Percentiles rank a stretch among this genome's conserved stretches.
Evolutionary conservation across 768 basidiomycete species (phyloP).

Genomic region (Auricularia cornea): DNA sequence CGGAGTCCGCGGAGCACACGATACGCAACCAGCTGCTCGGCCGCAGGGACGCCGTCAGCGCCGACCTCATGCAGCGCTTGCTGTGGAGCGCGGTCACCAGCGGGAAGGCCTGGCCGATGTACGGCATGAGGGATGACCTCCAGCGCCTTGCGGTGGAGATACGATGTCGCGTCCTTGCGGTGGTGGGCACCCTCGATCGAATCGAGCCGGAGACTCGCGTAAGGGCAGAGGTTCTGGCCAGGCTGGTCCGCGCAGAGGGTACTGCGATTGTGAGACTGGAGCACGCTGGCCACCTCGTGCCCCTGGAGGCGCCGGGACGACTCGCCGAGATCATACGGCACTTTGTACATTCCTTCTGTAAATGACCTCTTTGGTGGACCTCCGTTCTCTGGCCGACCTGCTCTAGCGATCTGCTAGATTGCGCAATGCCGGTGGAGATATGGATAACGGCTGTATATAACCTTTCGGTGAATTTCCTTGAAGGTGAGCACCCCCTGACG

Average conservation of each 20-base stretch:
- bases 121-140: background rate
- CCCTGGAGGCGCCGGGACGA: background rate
- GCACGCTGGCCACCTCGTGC: background rate
- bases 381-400: too few relatives aligned
- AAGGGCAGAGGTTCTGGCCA: background rate
- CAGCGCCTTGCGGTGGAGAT: background rate
- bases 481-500: too few relatives aligned
- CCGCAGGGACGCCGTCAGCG: background rate
- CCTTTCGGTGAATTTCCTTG: too few relatives aligned
- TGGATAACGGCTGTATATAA: too few relatives aligned
- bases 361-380: background rate
- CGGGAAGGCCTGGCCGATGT: background rate
- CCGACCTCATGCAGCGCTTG: background rate
- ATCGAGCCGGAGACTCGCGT: background rate
- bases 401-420: too few relatives aligned
- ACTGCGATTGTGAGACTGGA: background rate
- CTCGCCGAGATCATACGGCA: background rate
- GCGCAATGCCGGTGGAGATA: too few relatives aligned
- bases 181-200: background rate
- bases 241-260: background rate
- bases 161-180: background rate
- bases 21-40: background rate
- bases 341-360: background rate
- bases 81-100: background rate
- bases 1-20: background rate